Percentiles rank a stretch among this genome's conserved stretches.
Evolutionary conservation across 2,329 filamentous ascomycete genomes (phyloP).

Genomic region (Paraconiothyrium sp.): DNA sequence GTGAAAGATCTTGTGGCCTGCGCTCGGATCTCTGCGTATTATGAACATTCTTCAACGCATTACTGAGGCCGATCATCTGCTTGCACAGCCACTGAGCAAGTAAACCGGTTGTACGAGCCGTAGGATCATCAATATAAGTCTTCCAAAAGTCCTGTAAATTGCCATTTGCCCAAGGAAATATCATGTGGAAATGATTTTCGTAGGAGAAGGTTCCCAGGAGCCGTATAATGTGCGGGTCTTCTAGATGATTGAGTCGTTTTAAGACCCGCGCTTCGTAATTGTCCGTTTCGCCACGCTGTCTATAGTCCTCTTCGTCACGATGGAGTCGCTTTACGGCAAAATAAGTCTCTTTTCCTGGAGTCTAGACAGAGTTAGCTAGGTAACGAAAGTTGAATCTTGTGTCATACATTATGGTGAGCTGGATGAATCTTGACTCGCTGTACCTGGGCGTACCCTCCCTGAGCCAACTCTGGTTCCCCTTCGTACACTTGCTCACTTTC

Average conservation of each 20-base stretch:
- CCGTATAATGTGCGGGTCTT: slow-evolving; percentile 14
- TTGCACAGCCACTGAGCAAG: too few species aligned
- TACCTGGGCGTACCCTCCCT: too few species aligned
- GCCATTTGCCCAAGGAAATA: slow-evolving; percentile 19
- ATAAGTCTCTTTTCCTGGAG: background rate
- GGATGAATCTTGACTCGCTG: slow-evolving; percentile 5
- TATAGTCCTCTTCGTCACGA: too few species aligned
- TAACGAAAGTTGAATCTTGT: background rate
- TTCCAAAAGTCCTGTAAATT: slow-evolving; percentile 19
- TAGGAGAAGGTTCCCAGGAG: slow-evolving; percentile 14
- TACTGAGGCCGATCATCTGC: too few species aligned
- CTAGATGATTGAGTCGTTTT: slow-evolving; percentile 8
- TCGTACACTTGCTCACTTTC: too few species aligned
- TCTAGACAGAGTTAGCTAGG: background rate
- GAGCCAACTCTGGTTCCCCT: too few species aligned
- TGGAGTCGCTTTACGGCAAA: background rate
- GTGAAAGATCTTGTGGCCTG: slow-evolving; percentile 18
- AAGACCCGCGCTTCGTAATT: slow-evolving; percentile 12
- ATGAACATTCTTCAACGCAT: too few species aligned
- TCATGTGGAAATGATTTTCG: slow-evolving; percentile 8
- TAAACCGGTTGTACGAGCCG: too few species aligned
- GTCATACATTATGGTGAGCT: background rate
- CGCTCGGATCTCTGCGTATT: background rate
- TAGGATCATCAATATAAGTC: slow-evolving; percentile 1
- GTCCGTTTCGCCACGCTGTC: background rate